Conservation (phyloP, 2,329 filamentous ascomycete genomes). For the Nothophaeocryptopus gaeumannii region DNA sequence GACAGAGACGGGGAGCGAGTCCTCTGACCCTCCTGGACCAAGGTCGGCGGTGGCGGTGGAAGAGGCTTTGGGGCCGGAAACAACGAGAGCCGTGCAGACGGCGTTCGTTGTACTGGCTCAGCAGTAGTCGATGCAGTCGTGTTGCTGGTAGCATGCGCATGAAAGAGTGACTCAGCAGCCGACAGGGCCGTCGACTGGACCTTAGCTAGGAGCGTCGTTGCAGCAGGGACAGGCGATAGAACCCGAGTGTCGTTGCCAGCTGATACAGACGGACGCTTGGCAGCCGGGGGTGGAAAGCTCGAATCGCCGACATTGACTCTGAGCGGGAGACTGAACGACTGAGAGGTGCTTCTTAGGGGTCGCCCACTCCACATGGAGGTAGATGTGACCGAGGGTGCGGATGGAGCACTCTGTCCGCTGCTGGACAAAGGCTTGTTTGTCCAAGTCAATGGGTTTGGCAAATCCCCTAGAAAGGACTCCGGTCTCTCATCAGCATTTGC, state of each 20-base stretch:
- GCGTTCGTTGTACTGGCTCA: background rate
- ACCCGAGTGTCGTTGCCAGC: constrained; percentile 15
- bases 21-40: too few species aligned
- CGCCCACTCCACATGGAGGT: constrained; percentile 1
- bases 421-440: constrained; percentile 15
- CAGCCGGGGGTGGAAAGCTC: constrained; percentile 1
- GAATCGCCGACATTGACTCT: constrained; percentile 37
- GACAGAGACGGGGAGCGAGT: background rate
- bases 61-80: constrained; percentile 11
- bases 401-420: too few species aligned
- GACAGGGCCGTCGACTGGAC: constrained; percentile 15
- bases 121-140: background rate
- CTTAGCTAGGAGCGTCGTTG: constrained; percentile 26
- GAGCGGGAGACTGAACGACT: constrained; percentile 32
- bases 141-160: too few species aligned
- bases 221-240: constrained; percentile 24
- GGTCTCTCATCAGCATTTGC: constrained; percentile 20
- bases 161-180: background rate
- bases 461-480: constrained; percentile 29
- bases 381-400: background rate
- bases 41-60: too few species aligned
- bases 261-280: constrained; percentile 10
- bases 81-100: constrained; percentile 23
- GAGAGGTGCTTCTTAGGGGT: constrained; percentile 17
- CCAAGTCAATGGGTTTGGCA: constrained; percentile 23